Percentiles rank a stretch among this genome's conserved stretches.
Evolutionary conservation across 305 asterid genomes (phyloP).

Genomic region (Caryopteris hybrid): DNA sequence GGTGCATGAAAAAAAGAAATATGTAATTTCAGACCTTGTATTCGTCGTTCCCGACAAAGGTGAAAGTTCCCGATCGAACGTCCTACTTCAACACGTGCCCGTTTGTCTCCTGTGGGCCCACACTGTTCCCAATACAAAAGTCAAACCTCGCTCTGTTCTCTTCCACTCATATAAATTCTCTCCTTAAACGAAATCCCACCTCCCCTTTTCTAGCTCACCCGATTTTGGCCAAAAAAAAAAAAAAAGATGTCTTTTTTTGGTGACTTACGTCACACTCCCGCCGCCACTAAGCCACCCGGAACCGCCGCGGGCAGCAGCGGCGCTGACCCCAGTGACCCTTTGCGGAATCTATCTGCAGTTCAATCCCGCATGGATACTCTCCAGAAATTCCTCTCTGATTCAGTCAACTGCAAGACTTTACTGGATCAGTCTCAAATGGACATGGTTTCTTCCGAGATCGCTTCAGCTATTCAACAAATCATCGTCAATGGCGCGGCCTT

Average conservation of each 20-base stretch:
- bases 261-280: slow-evolving; percentile 39
- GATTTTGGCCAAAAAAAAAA: not conserved
- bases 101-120: not conserved
- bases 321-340: slow-evolving; percentile 30
- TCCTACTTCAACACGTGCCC: slow-evolving; percentile 4
- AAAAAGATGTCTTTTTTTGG: slow-evolving; percentile 42
- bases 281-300: slow-evolving; percentile 45
- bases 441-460: slow-evolving; percentile 62
- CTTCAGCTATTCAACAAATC: slow-evolving; percentile 61
- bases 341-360: slow-evolving; percentile 54
- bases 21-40: too few species aligned
- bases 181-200: slow-evolving; percentile 1
- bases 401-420: slow-evolving; percentile 47
- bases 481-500: slow-evolving; percentile 75
- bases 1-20: too few species aligned
- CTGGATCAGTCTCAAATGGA: slow-evolving; percentile 52
- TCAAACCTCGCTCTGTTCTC: slow-evolving; percentile 1
- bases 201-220: not conserved
- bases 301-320: slow-evolving; percentile 10
- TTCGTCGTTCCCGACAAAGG: not conserved
- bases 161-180: not conserved
- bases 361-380: slow-evolving; percentile 58
- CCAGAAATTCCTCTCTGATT: slow-evolving; percentile 52
- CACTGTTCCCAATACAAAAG: not conserved
- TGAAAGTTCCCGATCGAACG: not conserved